A percentile compares a stretch with the other conserved stretches of the same genome.
These are phyloP conservation scores for Escallonia rubra DNA, from an alignment of 129 eudicot genomes.

Conservation along the genomic window DNA sequence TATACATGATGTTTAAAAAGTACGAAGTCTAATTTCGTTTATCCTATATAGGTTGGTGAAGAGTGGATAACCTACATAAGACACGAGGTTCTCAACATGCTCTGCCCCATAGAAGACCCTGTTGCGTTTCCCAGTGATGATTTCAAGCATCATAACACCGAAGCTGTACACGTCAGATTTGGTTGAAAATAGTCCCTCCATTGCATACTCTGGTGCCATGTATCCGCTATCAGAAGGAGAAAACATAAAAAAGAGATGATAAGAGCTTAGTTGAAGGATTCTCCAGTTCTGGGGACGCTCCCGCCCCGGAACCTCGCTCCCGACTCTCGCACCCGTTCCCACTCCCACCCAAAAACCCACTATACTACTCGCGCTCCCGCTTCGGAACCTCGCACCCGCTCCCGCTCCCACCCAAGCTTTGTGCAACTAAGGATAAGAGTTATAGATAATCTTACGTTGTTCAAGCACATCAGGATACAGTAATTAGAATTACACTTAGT, in stretches of 20 bases:
- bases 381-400: no score
- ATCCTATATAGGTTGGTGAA: neutral
- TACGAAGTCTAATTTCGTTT: neutral
- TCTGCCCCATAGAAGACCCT: slow-evolving; percentile 12
- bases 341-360: no score
- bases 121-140: slow-evolving; percentile 13
- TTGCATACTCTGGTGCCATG: neutral
- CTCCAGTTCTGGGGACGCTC: no score
- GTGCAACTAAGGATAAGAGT: no score
- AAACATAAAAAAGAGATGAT: no score
- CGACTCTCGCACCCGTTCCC: no score
- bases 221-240: no score
- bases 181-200: no score
- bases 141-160: slow-evolving; percentile 16
- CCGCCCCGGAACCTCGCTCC: no score
- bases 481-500: neutral
- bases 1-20: neutral
- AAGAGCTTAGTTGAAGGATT: no score
- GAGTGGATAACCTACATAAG: slow-evolving; percentile 13
- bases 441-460: neutral
- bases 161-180: slow-evolving; percentile 22
- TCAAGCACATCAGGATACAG: neutral
- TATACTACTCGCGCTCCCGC: no score
- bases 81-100: slow-evolving; percentile 7
- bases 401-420: no score